Evolutionary conservation across 2,329 filamentous ascomycete genomes (phyloP), one percentile per base, ranked within the genome.

Genomic region (Aspergillus calidoustus): DNA sequence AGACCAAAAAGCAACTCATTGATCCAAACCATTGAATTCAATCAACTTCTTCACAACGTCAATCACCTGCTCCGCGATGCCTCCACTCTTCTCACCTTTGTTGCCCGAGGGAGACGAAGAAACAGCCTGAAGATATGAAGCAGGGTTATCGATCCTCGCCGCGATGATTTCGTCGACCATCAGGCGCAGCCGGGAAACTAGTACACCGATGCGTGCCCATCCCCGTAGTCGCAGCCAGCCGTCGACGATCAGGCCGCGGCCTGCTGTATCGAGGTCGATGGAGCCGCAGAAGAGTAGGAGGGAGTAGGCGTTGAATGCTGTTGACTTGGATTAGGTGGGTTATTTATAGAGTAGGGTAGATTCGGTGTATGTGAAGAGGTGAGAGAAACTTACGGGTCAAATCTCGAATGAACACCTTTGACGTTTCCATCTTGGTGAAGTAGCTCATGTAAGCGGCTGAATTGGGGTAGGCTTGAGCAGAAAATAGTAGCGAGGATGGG

Each of bases 121-220:
- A 8, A 44, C 7, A n/a, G 69, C 66, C 23, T 68, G 80, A 41
- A 88, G 73, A 50, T 88, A 86, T 60, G 85, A 74, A 13, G 83
- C 83, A 0, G 91, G 91, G 65, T 91, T 88, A 74, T 93, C 91
- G 53, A 97, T 87, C 77, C 93, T 93, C 66, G 85, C 83, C 60
- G 90, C 90, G 71, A 99, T 86, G 64, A 96, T 83, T 66, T 89
- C 87, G 79, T 99, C 95, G 57, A 99, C 83, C 88, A 98, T 91
- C 60, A 88, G 88, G 65, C 95, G 85, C 67, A 99, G 78, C 64
- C 94, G 84, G 50, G 90, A 91, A 3, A 97, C 90, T 68, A 99
- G 77, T 13, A 98, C 94, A 31, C 94, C 95, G 65, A 99, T 95
- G 51, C 95, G 86, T 1, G 95, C 94, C 95, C 95, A 99, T 0